Percentiles rank a stretch among this genome's conserved stretches.
Evolutionary conservation across 192 early-diverging fungal species (phyloP).

Genomic region (Obelidium mucronatum): DNA sequence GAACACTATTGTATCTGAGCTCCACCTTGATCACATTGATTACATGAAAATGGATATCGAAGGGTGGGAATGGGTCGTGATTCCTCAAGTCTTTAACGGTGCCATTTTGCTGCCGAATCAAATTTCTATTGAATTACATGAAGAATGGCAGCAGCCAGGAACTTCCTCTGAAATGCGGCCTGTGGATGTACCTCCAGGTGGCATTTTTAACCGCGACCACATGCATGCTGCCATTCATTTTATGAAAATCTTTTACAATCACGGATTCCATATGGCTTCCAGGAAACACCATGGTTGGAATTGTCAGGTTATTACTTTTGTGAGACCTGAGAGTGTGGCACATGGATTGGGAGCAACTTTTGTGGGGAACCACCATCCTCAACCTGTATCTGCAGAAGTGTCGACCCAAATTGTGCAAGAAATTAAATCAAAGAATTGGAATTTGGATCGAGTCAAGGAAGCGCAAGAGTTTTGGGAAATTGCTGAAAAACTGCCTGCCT

Average conservation of each 20-base stretch:
- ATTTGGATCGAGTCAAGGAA: not conserved
- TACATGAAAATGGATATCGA: not conserved
- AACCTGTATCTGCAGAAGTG: not conserved
- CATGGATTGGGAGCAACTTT: not conserved
- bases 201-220: too few relatives aligned
- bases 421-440: not conserved
- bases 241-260: not conserved
- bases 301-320: not conserved
- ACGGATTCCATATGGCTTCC: not conserved
- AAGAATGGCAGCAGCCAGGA: not conserved
- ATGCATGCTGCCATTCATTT: not conserved
- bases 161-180: not conserved
- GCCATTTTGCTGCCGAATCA: not conserved
- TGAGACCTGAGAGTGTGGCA: not conserved
- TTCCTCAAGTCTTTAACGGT: not conserved
- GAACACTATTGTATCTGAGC: not conserved
- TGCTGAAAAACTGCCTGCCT: not conserved
- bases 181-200: not conserved
- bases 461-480: not conserved
- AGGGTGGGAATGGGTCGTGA: slow-evolving; percentile 14
- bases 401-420: not conserved
- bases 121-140: slow-evolving; percentile 1
- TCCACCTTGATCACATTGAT: not conserved
- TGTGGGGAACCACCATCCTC: not conserved
- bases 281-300: not conserved